phyloP scores from a whole-genome alignment of 345 rosid genomes.

The Populus pruinosa region DNA sequence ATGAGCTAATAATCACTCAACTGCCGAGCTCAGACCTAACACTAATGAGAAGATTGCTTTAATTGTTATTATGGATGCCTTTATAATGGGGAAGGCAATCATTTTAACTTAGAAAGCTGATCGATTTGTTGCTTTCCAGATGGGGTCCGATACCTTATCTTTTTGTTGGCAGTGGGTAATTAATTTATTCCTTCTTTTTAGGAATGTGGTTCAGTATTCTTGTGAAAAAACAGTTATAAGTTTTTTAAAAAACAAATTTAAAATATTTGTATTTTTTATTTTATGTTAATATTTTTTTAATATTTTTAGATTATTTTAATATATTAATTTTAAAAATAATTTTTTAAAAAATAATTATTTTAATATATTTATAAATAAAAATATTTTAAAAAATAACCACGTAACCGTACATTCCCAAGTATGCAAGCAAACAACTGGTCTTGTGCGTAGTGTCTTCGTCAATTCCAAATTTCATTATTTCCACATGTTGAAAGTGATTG shows the following conservation, averaged over 20 bases:
- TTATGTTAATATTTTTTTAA: too few species aligned
- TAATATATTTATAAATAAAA: too few species aligned
- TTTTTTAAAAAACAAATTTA: too few species aligned
- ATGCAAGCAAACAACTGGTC: background rate
- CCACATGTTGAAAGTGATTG: background rate
- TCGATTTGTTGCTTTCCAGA: background rate
- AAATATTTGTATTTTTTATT: too few species aligned
- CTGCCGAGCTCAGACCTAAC: background rate
- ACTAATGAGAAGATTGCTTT: background rate
- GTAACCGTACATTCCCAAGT: background rate
- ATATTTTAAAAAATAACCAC: too few species aligned
- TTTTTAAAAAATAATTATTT: too few species aligned
- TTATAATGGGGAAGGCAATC: background rate
- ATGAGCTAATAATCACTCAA: too few species aligned
- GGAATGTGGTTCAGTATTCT: background rate
- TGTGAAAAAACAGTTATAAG: too few species aligned
- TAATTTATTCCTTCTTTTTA: background rate
- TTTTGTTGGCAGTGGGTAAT: background rate
- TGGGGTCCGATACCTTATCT: background rate
- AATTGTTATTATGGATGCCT: background rate
- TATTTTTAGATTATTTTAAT: too few species aligned
- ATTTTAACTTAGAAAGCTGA: background rate
- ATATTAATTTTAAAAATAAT: too few species aligned
- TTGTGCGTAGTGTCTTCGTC: background rate
- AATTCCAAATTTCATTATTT: background rate